A percentile compares a stretch with the other conserved stretches of the same genome.
These are phyloP conservation scores for Wickerhamomyces chambardii DNA, from an alignment of 805 yeast genomes.

Conservation along the genomic window DNA sequence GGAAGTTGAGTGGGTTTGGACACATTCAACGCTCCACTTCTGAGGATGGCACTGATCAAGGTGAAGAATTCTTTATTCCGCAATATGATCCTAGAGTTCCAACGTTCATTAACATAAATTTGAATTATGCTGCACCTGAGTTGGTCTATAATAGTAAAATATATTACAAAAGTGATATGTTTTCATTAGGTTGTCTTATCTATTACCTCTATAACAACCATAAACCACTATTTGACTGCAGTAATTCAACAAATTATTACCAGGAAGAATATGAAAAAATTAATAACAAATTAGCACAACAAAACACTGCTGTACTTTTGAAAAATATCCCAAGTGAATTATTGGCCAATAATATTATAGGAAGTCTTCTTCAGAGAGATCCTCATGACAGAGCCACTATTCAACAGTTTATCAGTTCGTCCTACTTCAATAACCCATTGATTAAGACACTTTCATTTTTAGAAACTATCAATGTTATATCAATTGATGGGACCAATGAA, in stretches of 20 bases:
- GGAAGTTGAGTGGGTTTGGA: conserved; percentile 83
- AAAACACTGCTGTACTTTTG: conserved; percentile 29
- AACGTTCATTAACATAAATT: conserved; percentile 53
- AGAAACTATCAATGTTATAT: conserved; percentile 57
- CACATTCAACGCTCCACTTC: conserved; percentile 37
- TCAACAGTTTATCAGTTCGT: conserved; percentile 60
- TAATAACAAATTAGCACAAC: conserved; percentile 34
- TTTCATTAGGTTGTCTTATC: conserved; percentile 74
- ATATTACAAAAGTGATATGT: conserved; percentile 67
- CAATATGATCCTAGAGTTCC: conserved; percentile 75
- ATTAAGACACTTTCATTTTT: conserved; percentile 72
- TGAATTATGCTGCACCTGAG: conserved; percentile 82
- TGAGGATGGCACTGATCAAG: too few species aligned
- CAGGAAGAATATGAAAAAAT: conserved; percentile 45
- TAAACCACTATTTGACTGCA: conserved; percentile 36
- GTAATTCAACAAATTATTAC: conserved; percentile 50
- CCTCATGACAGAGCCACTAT: conserved; percentile 51
- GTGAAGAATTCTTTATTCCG: conserved; percentile 53
- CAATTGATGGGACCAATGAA: too few species aligned
- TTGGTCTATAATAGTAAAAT: conserved; percentile 56
- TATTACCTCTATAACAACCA: conserved; percentile 56
- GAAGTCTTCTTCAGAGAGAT: conserved; percentile 45
- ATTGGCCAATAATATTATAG: conserved; percentile 26
- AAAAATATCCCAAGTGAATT: conserved; percentile 53
- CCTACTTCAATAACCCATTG: conserved; percentile 74